Evolutionary conservation across 768 basidiomycete genomes (phyloP), one percentile per base, ranked within the genome.

Genomic region (Russula abietina): DNA sequence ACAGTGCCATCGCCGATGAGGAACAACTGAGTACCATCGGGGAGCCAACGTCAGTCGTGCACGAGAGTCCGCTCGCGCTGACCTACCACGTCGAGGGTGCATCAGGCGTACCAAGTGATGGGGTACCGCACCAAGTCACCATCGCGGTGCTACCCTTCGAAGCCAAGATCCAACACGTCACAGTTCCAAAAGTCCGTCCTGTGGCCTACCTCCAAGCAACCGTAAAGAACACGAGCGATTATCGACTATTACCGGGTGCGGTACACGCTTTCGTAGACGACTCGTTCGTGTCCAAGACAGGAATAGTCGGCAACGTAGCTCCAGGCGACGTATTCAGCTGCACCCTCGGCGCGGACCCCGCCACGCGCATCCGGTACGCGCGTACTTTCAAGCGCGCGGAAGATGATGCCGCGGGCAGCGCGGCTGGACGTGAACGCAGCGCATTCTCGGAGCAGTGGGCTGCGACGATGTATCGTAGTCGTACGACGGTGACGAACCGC

Each of bases 151-250:
- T 83, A 22, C 73, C 76, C 5, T 80, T 85, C 66, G 75, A 80
- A 24, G 74, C 78, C 0, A 72, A 73, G 51, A 72, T 80, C 41
- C 78, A 75, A 26, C 79, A 81, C 68, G 76, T 84, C 14, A 73
- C 77, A 3, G 77, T 82, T 28, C 85, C 85, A 2, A 75, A 80
- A 38, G 70, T 78, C 36, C 78, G 78, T 41, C 75, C 80, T 1
- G 73, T 76, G 19, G 82, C 80, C 9, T 85, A 80, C 66, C 69
- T 84, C 77, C 61, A 70, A 75, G 62, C 65, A 30, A 65, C 32
- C 0, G 79, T 86, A 56, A 79, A 80, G 70, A 86, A 86, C 66
- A 80, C 76, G 49, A 83, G 81, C 69, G 81, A 82, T 56, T 83
- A 83, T 65, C 74, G 79, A 30, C 73, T 86, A 32, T 77, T 87